phyloP scores from a whole-genome alignment of 2,329 filamentous ascomycete genomes.

The Colletotrichum sp. region DNA sequence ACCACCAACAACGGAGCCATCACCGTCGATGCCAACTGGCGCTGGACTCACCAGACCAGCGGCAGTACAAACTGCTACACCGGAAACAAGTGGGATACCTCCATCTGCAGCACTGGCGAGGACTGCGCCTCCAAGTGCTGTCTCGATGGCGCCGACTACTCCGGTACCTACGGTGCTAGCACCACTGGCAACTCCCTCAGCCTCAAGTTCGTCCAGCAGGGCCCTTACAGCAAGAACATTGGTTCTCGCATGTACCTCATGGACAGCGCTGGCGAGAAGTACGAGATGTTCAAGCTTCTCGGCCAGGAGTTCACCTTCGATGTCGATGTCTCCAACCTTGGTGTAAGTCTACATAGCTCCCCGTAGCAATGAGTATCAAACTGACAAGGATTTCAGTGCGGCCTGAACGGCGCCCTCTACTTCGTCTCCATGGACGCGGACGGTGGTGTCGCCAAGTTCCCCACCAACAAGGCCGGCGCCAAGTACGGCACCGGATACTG shows the following conservation, averaged over 20 bases:
- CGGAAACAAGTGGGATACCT: conserved; percentile 53
- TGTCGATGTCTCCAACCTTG: conserved; percentile 69
- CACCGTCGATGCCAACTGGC: conserved; percentile 66
- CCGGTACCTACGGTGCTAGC: conserved; percentile 57
- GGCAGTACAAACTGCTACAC: conserved; percentile 61
- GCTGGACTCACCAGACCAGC: conserved; percentile 57
- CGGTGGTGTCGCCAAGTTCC: conserved; percentile 56
- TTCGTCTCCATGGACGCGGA: conserved; percentile 66
- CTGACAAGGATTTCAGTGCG: conserved; percentile 53
- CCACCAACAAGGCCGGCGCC: conserved; percentile 56
- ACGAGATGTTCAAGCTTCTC: conserved; percentile 44
- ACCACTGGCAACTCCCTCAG: conserved; percentile 55
- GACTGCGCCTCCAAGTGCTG: conserved; percentile 56
- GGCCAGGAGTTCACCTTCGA: conserved; percentile 76
- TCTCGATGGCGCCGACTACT: conserved; percentile 59
- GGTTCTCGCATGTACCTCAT: conserved; percentile 69
- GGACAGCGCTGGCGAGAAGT: conserved; percentile 61
- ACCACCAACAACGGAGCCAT: conserved; percentile 52
- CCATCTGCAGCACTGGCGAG: conserved; percentile 43
- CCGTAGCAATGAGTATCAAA: not conserved
- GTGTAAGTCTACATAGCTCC: not conserved
- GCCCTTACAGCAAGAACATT: conserved; percentile 50
- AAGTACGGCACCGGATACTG: conserved; percentile 65
- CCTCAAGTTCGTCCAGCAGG: conserved; percentile 63
- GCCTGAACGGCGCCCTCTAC: conserved; percentile 75